These are phyloP conservation scores for Ustilago bromivora DNA, from an alignment of 1,284 basidiomycete species.

Conservation along the genomic window DNA sequence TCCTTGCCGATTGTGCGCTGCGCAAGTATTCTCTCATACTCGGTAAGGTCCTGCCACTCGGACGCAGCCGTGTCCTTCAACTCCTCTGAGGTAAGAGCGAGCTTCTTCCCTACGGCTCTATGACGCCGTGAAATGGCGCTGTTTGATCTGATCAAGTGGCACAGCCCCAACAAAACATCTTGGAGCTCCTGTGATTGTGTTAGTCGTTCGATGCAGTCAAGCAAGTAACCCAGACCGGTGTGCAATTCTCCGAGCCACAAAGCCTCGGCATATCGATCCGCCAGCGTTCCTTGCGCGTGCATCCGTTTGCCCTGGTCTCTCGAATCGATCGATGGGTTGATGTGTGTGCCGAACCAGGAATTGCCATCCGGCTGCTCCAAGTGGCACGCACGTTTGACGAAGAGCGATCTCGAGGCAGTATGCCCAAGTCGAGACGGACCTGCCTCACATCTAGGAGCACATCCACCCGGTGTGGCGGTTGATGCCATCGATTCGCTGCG, in stretches of 20 bases:
- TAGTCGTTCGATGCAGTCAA: constrained; percentile 34
- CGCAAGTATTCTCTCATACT: constrained; percentile 23
- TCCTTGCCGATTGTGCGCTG: constrained; percentile 9
- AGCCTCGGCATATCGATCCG: constrained; percentile 27
- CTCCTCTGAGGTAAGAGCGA: neutral
- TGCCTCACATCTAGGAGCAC: neutral
- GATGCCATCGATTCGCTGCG: constrained; percentile 14
- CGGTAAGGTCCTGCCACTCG: neutral
- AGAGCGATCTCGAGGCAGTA: neutral
- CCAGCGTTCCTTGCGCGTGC: neutral
- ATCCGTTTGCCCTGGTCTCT: neutral
- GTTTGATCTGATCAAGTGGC: constrained; percentile 32
- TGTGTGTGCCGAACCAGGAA: constrained; percentile 24
- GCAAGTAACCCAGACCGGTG: constrained; percentile 38
- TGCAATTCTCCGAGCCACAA: constrained; percentile 51
- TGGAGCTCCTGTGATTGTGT: constrained; percentile 18
- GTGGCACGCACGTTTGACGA: constrained; percentile 20
- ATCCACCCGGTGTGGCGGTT: neutral
- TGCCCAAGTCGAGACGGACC: constrained; percentile 17
- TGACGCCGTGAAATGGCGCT: constrained; percentile 29
- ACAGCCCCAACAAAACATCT: constrained; percentile 26
- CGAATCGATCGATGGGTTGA: neutral
- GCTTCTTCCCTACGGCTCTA: neutral
- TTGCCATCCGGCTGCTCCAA: constrained; percentile 26
- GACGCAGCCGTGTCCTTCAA: neutral